Conservation (phyloP, 73 alveolate species). For the Halteria grandinella region DNA sequence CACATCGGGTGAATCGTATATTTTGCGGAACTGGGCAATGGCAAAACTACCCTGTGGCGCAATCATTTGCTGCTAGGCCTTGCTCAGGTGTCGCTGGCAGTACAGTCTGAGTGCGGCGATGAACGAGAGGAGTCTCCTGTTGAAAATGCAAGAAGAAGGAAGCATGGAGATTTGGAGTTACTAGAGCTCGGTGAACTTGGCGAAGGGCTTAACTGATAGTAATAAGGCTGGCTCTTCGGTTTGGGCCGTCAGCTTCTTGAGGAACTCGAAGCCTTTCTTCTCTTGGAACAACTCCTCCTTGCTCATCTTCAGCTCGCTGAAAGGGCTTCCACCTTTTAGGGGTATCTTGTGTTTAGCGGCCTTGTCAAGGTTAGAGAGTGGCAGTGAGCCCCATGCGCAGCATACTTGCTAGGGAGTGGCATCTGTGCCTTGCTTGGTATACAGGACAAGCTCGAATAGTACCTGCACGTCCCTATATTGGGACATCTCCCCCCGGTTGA, state of each 20-base stretch:
- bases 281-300: slow-evolving; percentile 20
- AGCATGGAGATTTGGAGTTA: slow-evolving; percentile 24
- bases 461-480: slow-evolving; percentile 11
- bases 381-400: slow-evolving; percentile 46
- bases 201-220: slow-evolving; percentile 23
- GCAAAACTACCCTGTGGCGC: slow-evolving; percentile 37
- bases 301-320: slow-evolving; percentile 12
- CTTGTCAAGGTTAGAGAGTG: slow-evolving; percentile 13
- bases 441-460: slow-evolving; percentile 6
- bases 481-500: background rate
- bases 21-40: slow-evolving; percentile 35
- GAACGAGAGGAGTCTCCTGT: slow-evolving; percentile 16
- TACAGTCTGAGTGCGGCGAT: slow-evolving; percentile 39
- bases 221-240: slow-evolving; percentile 8
- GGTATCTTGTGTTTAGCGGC: slow-evolving; percentile 25
- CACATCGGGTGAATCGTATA: slow-evolving; percentile 38
- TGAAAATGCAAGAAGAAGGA: slow-evolving; percentile 25
- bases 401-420: slow-evolving; percentile 37
- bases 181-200: slow-evolving; percentile 15
- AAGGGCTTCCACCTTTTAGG: slow-evolving; percentile 35
- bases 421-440: slow-evolving; percentile 22
- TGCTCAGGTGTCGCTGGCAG: slow-evolving; percentile 7
- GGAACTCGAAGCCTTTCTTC: slow-evolving; percentile 38
- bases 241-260: slow-evolving; percentile 16
- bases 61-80: background rate